Base-by-base conservation (phyloP, 2,329 filamentous ascomycete species). In the Colletotrichum horii region DNA sequence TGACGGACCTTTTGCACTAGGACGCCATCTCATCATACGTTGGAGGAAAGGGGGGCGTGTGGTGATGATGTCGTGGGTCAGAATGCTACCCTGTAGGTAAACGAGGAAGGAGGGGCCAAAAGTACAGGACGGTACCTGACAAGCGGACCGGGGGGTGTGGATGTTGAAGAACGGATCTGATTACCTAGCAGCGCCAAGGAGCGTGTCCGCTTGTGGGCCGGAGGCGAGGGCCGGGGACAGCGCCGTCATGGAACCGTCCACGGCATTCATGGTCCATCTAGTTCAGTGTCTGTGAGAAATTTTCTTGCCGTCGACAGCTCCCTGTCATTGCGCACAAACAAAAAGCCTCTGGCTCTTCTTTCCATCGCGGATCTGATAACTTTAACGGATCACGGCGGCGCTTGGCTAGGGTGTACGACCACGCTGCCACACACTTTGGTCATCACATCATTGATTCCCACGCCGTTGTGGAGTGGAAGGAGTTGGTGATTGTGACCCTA, bases 351-450 rank as follows among this genome's bases (percentile, higher is more conserved):
- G n/a, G 64, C 62, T 52, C 43, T 52, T 22, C 43, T 52, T 22
- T 52, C n/a, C 24, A 28, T 56, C 69, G 56, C 64, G 70, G 73
- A 75, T 75, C 73, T 75, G 73, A 75, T 75, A 75, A 75, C 70
- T 68, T 36, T 68, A 75, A 73, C 43, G 32, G 30, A 66, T 48
- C 56, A 56, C 26, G 12, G n/a, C 30, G n/a, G 43, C 43, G 43
- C 43, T 52, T n/a, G 36, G 61, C 68, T 24, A 52, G 68, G 55
- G 52, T 75, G 61, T 64, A 34, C 34, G 34, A 38, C 34, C 43
- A 52, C 43, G 24, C 43, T 52, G 43, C n/a, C 43, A 52, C 43
- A 52, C 43, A 22, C 34, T 38, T 36, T 38, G 61, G 32, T 55
- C 22, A 22, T 43, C 43, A 61, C 32, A 43, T 61, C 34, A 69